Conservation (phyloP, 768 basidiomycete genomes). For the Rhizopogon roseolus region DNA sequence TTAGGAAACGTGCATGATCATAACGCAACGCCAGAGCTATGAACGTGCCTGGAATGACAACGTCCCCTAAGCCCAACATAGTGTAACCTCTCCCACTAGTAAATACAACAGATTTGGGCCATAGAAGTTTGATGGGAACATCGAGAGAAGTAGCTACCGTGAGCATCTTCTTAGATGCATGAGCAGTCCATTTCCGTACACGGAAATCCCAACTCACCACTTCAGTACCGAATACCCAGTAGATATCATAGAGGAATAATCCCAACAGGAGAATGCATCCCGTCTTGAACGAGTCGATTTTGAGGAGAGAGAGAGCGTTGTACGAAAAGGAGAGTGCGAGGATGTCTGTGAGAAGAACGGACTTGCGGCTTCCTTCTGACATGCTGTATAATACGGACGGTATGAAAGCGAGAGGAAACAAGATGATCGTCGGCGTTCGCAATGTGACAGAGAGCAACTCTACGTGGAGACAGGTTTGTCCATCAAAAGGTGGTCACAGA, state of each 20-base stretch:
- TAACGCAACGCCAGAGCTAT: conserved; percentile 84
- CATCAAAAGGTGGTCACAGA: conserved; percentile 7
- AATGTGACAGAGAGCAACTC: conserved; percentile 38
- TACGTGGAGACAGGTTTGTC: conserved; percentile 12
- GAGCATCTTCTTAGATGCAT: conserved; percentile 62
- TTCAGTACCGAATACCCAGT: conserved; percentile 89
- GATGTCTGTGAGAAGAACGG: conserved; percentile 74
- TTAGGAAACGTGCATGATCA: conserved; percentile 51
- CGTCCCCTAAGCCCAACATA: conserved; percentile 91
- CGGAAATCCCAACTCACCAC: conserved; percentile 50
- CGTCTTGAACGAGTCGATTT: conserved; percentile 86
- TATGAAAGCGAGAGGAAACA: conserved; percentile 55
- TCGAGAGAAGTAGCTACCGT: conserved; percentile 88
- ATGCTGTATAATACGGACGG: conserved; percentile 65
- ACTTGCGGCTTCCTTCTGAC: conserved; percentile 39
- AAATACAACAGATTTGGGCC: conserved; percentile 64
- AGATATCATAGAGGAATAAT: conserved; percentile 90
- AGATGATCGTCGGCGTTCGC: conserved; percentile 51
- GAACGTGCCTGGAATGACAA: conserved; percentile 66
- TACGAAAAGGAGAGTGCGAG: conserved; percentile 74
- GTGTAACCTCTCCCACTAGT: conserved; percentile 58
- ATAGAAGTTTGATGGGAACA: conserved; percentile 89
- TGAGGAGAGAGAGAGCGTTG: conserved; percentile 73
- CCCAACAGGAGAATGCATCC: conserved; percentile 79
- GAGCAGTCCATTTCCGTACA: not conserved